A percentile compares a stretch with the other conserved stretches of the same genome.
phyloP scores from a whole-genome alignment of 169 alveolate species.

The Prorocentrum cordatum region DNA sequence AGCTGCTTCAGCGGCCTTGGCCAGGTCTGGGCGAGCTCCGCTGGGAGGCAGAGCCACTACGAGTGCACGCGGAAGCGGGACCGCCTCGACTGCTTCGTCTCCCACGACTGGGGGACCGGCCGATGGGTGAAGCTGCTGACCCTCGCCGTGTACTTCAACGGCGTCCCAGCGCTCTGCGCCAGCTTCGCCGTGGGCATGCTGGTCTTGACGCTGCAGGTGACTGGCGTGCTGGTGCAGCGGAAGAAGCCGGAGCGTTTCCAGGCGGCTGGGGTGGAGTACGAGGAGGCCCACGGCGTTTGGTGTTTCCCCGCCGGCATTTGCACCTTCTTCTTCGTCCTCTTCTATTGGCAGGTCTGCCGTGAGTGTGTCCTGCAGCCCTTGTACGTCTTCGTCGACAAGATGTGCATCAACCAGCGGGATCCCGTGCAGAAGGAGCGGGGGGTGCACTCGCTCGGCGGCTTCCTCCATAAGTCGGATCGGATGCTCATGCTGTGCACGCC shows the following conservation, averaged over 20 bases:
- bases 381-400: not conserved
- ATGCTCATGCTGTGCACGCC: not conserved
- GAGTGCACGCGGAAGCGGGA: too few species aligned
- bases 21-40: too few species aligned
- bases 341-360: slow-evolving; percentile 3
- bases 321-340: not conserved
- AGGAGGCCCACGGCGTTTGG: too few species aligned
- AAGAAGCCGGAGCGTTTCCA: too few species aligned
- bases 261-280: too few species aligned
- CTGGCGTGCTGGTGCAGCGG: too few species aligned
- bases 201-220: not conserved
- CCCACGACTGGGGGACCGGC: not conserved
- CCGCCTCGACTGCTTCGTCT: not conserved
- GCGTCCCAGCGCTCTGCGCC: not conserved
- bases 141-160: not conserved
- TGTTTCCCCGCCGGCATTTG: too few species aligned
- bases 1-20: too few species aligned
- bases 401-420: not conserved
- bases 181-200: not conserved
- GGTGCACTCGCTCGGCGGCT: not conserved
- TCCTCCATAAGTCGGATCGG: not conserved
- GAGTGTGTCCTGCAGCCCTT: too few species aligned
- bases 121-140: not conserved
- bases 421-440: not conserved
- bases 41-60: too few species aligned